Evolutionary conservation across 352 stramenopile species (phyloP).

Genomic region (Pythium rhizo-oryzae): DNA sequence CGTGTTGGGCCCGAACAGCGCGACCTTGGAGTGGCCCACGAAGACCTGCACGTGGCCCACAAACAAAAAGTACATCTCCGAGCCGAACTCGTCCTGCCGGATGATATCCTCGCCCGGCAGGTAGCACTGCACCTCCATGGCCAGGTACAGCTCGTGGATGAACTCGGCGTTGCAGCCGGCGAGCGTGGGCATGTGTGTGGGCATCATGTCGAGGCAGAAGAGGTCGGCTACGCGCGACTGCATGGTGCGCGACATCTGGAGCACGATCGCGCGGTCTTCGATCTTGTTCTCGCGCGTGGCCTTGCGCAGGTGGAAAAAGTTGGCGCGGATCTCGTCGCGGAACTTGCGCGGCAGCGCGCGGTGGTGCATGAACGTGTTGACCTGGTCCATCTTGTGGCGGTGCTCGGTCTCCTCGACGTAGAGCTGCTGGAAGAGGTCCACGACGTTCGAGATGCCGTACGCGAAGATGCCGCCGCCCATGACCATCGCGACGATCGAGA

Average conservation of each 20-base stretch:
- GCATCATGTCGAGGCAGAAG: constrained; percentile 81
- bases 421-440: constrained; percentile 76
- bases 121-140: constrained; percentile 76
- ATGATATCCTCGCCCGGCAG: constrained; percentile 80
- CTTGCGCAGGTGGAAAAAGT: constrained; percentile 81
- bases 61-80: constrained; percentile 87
- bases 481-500: constrained; percentile 75
- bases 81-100: constrained; percentile 73
- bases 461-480: constrained; percentile 81
- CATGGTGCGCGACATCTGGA: constrained; percentile 74
- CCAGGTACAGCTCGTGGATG: constrained; percentile 78
- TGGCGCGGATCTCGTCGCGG: constrained; percentile 76
- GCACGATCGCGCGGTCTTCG: constrained; percentile 64
- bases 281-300: constrained; percentile 71
- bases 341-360: constrained; percentile 61
- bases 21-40: constrained; percentile 61
- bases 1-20: constrained; percentile 64
- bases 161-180: constrained; percentile 75
- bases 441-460: constrained; percentile 85
- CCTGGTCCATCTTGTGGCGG: constrained; percentile 74
- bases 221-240: constrained; percentile 66
- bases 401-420: constrained; percentile 69
- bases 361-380: constrained; percentile 78
- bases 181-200: constrained; percentile 66
- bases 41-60: constrained; percentile 75